Evolutionary conservation across 2,329 filamentous ascomycete genomes (phyloP).

Genomic region (Botrytis deweyae): DNA sequence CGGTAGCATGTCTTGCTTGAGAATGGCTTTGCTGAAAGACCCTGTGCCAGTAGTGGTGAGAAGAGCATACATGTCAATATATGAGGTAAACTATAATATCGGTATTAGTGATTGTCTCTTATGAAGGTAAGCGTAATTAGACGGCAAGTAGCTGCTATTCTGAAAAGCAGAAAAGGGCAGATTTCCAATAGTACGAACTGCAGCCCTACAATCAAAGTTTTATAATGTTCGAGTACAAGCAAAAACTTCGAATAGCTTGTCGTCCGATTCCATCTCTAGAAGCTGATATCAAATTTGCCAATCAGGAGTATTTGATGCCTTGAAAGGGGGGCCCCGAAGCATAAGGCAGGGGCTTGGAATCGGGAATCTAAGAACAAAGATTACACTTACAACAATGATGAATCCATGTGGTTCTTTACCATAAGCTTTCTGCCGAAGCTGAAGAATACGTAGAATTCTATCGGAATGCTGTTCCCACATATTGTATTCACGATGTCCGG

Average conservation of each 20-base stretch:
- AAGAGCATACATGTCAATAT: conserved; percentile 55
- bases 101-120: neutral
- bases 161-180: neutral
- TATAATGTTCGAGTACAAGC: neutral
- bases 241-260: neutral
- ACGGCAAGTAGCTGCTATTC: neutral
- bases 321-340: neutral
- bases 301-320: neutral
- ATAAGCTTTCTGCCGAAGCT: conserved; percentile 48
- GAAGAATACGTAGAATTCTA: conserved; percentile 50
- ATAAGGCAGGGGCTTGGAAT: neutral
- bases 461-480: conserved; percentile 56
- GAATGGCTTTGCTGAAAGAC: conserved; percentile 49
- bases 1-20: conserved; percentile 48
- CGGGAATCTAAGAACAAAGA: neutral
- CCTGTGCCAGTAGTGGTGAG: conserved; percentile 52
- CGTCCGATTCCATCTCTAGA: neutral
- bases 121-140: neutral
- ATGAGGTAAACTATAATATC: conserved; percentile 46
- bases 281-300: neutral
- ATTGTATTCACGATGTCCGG: conserved; percentile 44
- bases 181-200: neutral
- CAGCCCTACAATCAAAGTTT: neutral
- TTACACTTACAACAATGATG: conserved; percentile 45
- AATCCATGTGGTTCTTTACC: conserved; percentile 49